Percentiles rank a stretch among this genome's conserved stretches.
Conservation (phyloP, 306 rosid genomes). For the Fragaria iinumae region DNA sequence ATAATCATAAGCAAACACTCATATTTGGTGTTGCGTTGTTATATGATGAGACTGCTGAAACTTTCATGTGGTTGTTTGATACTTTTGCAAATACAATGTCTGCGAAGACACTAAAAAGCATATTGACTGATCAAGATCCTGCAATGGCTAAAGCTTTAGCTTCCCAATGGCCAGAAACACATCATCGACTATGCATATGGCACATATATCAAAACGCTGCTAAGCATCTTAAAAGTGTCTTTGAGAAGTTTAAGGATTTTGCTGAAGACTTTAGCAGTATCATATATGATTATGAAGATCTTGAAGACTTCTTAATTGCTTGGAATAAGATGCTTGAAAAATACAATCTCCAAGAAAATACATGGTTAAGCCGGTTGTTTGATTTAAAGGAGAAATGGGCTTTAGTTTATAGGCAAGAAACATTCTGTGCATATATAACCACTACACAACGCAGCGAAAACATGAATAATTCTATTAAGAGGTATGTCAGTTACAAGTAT, state of each 20-base stretch:
- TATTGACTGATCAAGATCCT: not conserved
- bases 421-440: not conserved
- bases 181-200: not conserved
- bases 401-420: not conserved
- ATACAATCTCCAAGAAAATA: not conserved
- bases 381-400: not conserved
- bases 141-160: not conserved
- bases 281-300: conserved; percentile 18
- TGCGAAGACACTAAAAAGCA: too few relatives aligned
- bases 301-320: not conserved
- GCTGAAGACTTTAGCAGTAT: not conserved
- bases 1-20: too few relatives aligned
- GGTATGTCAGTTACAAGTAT: not conserved
- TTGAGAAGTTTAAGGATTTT: not conserved
- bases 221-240: not conserved
- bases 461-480: not conserved
- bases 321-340: conserved; percentile 6
- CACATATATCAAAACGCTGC: conserved; percentile 4
- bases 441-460: not conserved
- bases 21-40: too few relatives aligned
- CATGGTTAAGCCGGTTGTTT: not conserved
- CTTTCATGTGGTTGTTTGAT: not conserved
- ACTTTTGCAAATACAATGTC: not conserved
- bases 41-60: too few relatives aligned
- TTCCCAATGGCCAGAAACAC: not conserved